Conservation (phyloP, 345 rosid genomes). For the Firmiana major region DNA sequence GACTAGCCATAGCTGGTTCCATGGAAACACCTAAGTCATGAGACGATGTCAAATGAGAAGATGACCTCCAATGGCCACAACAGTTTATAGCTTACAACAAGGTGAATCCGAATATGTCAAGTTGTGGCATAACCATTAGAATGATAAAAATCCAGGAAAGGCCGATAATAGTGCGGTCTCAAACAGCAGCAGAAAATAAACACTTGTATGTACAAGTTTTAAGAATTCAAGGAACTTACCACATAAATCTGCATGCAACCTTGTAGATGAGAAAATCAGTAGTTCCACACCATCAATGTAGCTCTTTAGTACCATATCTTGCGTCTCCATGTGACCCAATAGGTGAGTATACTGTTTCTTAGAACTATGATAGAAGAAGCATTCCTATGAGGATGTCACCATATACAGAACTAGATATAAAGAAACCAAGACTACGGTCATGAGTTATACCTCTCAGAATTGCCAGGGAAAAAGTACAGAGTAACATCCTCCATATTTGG, state of each 20-base stretch:
- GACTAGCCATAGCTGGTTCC: too few species aligned
- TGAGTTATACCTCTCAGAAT: constrained; percentile 17
- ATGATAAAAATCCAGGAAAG: too few species aligned
- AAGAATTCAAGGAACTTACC: background rate
- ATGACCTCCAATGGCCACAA: too few species aligned
- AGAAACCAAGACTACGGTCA: background rate
- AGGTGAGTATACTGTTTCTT: background rate
- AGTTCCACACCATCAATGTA: background rate
- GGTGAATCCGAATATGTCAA: too few species aligned
- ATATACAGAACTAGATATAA: background rate
- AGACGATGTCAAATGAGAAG: too few species aligned
- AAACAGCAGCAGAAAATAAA: too few species aligned
- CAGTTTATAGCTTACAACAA: too few species aligned
- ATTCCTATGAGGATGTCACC: background rate
- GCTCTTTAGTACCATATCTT: background rate
- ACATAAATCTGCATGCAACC: background rate
- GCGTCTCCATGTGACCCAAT: background rate
- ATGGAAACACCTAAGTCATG: too few species aligned
- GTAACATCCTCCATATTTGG: constrained; percentile 25
- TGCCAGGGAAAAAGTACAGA: constrained; percentile 26
- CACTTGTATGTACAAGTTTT: too few species aligned
- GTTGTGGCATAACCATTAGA: too few species aligned
- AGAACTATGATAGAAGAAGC: background rate
- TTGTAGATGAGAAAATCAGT: background rate
- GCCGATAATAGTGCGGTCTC: too few species aligned